Percentiles rank a stretch among this genome's conserved stretches.
Conservation (phyloP, 2,329 filamentous ascomycete species). For the Paecilomyces sp. region DNA sequence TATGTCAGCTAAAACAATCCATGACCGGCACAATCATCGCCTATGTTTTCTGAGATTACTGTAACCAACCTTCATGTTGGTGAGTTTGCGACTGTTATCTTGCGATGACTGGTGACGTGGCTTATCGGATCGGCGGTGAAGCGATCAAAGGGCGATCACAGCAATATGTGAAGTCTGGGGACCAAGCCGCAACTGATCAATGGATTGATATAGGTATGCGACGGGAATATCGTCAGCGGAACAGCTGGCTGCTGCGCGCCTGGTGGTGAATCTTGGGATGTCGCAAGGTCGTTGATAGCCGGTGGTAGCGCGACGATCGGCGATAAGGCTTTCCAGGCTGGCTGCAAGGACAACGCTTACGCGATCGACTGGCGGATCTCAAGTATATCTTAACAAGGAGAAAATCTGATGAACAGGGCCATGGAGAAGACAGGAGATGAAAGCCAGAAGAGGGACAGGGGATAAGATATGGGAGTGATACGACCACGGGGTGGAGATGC, state of each 20-base stretch:
- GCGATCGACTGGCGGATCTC: slow-evolving; percentile 38
- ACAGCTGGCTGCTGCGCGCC: not conserved
- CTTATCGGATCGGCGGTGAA: not conserved
- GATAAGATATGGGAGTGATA: slow-evolving; percentile 6
- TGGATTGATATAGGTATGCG: not conserved
- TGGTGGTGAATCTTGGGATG: not conserved
- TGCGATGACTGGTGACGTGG: not conserved
- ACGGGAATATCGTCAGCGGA: not conserved
- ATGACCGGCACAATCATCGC: not conserved
- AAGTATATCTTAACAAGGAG: slow-evolving; percentile 33
- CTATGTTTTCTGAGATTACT: not conserved
- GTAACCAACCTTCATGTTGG: slow-evolving; percentile 3
- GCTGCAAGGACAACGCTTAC: slow-evolving; percentile 37
- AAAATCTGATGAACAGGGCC: slow-evolving; percentile 12
- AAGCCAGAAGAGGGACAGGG: slow-evolving; percentile 2
- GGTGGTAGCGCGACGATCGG: slow-evolving; percentile 34
- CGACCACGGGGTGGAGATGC: slow-evolving; percentile 13
- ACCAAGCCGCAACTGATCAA: not conserved
- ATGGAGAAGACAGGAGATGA: slow-evolving; percentile 9
- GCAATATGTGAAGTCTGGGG: not conserved
- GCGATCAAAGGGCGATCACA: not conserved
- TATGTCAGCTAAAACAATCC: slow-evolving; percentile 7
- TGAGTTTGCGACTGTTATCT: slow-evolving; percentile 1
- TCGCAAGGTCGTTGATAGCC: not conserved
- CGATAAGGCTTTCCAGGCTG: slow-evolving; percentile 39